Evolutionary conservation across 306 rosid genomes (phyloP).

Genomic region (Gastrolobium villosum): DNA sequence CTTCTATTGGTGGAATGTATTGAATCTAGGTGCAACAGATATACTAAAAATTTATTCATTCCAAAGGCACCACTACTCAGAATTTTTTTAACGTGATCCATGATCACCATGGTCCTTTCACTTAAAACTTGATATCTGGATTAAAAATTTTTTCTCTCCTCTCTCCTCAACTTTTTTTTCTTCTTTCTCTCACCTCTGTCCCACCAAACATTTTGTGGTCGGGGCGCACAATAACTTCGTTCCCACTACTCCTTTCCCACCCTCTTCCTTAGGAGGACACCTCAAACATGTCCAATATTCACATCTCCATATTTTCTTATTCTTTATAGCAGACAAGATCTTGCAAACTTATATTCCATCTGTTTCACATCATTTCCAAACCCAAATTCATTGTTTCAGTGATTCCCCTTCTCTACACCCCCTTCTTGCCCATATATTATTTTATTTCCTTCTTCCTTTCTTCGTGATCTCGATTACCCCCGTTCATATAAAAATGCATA

Average conservation of each 20-base stretch:
- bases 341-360: conserved; percentile 68
- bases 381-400: conserved; percentile 29
- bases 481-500: conserved; percentile 12
- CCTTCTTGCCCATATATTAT: neutral
- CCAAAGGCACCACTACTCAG: too few species aligned
- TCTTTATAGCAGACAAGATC: conserved; percentile 81
- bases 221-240: too few species aligned
- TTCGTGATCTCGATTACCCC: neutral
- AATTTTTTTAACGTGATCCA: too few species aligned
- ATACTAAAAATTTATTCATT: too few species aligned
- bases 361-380: conserved; percentile 53
- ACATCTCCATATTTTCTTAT: conserved; percentile 53
- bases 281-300: conserved; percentile 54
- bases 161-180: too few species aligned
- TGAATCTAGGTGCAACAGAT: too few species aligned
- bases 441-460: conserved; percentile 4
- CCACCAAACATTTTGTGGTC: too few species aligned
- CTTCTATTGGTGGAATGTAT: too few species aligned
- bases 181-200: too few species aligned
- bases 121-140: too few species aligned
- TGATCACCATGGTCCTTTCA: too few species aligned
- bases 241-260: conserved; percentile 48
- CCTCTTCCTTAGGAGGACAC: conserved; percentile 51
- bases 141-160: too few species aligned
- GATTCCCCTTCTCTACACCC: neutral